Conservation (phyloP, 192 early-diverging fungal species). For the Backusella parvicylindrica region DNA sequence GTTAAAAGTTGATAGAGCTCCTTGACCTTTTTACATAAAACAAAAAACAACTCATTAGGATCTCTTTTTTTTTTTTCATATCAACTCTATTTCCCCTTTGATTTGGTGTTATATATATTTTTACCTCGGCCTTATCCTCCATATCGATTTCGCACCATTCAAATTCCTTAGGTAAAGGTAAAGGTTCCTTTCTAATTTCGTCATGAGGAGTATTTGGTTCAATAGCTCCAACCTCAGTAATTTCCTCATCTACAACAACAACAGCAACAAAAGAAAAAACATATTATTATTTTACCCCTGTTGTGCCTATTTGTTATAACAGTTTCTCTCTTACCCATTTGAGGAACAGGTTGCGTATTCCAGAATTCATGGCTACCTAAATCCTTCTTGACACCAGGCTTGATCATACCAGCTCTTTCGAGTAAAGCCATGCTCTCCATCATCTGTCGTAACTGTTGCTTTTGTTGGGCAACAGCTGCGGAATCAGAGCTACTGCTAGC, state of each 20-base stretch:
- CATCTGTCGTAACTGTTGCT: constrained; percentile 17
- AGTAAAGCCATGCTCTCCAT: constrained; percentile 20
- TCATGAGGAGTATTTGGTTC: constrained; percentile 70
- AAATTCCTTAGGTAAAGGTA: constrained; percentile 84
- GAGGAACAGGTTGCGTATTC: constrained; percentile 94
- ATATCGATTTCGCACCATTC: constrained; percentile 87
- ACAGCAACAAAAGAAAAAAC: not conserved
- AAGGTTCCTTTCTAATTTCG: constrained; percentile 79
- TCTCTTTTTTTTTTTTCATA: not conserved
- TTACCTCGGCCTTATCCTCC: constrained; percentile 65
- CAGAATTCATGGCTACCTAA: constrained; percentile 86
- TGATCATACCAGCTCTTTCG: constrained; percentile 17
- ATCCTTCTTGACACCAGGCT: constrained; percentile 37
- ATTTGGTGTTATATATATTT: not conserved
- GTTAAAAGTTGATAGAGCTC: constrained; percentile 90
- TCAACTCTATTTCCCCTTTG: not conserved
- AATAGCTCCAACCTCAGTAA: constrained; percentile 76
- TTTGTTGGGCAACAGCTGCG: constrained; percentile 13
- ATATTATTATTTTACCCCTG: not conserved
- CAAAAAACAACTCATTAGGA: not conserved
- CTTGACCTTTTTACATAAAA: constrained; percentile 45
- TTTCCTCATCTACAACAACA: constrained; percentile 68
- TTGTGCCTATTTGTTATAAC: not conserved
- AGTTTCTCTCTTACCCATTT: constrained; percentile 52
- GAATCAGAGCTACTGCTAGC: not conserved